These are phyloP conservation scores for Fusarium aywerte DNA, from an alignment of 2,329 filamentous ascomycete genomes.

Conservation along the genomic window DNA sequence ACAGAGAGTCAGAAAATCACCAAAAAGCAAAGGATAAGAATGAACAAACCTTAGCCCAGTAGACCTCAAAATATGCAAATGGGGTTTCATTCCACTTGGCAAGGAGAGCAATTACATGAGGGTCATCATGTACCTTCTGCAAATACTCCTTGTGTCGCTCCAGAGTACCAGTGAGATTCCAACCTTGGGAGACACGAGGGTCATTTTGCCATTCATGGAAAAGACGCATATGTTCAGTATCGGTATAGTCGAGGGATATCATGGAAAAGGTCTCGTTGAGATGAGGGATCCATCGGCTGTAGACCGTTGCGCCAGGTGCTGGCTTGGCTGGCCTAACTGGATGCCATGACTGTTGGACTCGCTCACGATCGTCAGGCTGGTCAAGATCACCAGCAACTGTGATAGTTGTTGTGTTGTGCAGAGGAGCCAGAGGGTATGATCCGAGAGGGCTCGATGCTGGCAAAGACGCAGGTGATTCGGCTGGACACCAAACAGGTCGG, in stretches of 20 bases:
- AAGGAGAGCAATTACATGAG: conserved; percentile 76
- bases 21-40: background rate
- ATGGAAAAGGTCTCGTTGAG: conserved; percentile 81
- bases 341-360: conserved; percentile 69
- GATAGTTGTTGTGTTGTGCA: conserved; percentile 58
- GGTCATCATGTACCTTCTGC: conserved; percentile 73
- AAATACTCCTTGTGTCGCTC: conserved; percentile 81
- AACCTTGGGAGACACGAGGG: conserved; percentile 80
- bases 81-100: conserved; percentile 75
- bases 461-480: conserved; percentile 54
- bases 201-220: conserved; percentile 89
- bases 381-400: conserved; percentile 54
- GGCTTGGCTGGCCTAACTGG: conserved; percentile 79
- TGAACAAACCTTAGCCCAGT: conserved; percentile 71
- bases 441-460: conserved; percentile 52
- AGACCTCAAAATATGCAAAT: conserved; percentile 84
- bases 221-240: conserved; percentile 71
- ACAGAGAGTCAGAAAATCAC: background rate
- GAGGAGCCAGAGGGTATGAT: conserved; percentile 61
- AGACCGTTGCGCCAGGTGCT: conserved; percentile 73
- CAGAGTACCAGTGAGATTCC: conserved; percentile 81
- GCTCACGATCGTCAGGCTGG: conserved; percentile 54
- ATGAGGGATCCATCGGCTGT: conserved; percentile 82
- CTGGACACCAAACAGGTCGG: conserved; percentile 69
- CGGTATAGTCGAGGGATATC: conserved; percentile 74